Evolutionary conservation across 495 filamentous ascomycete species (phyloP).

Genomic region (Hypomontagnella submonticulosa): DNA sequence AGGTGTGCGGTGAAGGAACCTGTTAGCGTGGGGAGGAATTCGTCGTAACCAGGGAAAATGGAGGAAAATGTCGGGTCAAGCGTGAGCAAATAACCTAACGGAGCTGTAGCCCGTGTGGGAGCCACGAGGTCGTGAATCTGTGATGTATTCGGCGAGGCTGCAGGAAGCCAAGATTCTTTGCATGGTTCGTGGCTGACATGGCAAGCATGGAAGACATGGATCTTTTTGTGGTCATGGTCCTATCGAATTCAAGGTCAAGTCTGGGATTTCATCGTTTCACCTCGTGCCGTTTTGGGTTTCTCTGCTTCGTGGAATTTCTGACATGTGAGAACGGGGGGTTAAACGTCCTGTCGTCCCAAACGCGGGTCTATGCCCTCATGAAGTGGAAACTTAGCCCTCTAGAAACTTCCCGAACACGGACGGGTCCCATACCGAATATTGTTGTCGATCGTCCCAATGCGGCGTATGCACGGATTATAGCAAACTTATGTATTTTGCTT

Average conservation of each 20-base stretch:
- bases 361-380: constrained; percentile 10
- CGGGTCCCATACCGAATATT: constrained; percentile 5
- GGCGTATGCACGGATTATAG: constrained; percentile 14
- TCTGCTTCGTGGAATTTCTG: constrained; percentile 36
- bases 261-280: constrained; percentile 37
- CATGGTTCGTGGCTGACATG: constrained; percentile 34
- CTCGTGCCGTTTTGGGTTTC: constrained; percentile 34
- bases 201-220: constrained; percentile 27
- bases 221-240: constrained; percentile 19
- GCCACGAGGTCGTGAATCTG: constrained; percentile 35
- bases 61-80: constrained; percentile 35
- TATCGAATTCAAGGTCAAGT: constrained; percentile 34
- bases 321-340: constrained; percentile 33
- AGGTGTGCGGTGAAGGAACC: constrained; percentile 37
- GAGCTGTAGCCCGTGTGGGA: constrained; percentile 36
- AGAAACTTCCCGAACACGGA: constrained; percentile 27
- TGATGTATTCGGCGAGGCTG: constrained; percentile 44
- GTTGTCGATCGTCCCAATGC: constrained; percentile 18
- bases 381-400: constrained; percentile 12
- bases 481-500: constrained; percentile 7
- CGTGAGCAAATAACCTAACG: constrained; percentile 32
- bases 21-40: constrained; percentile 14
- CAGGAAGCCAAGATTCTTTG: constrained; percentile 47
- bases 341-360: not conserved
- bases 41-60: constrained; percentile 6